phyloP scores from a whole-genome alignment of 805 yeast genomes.

The Starmerella apis region DNA sequence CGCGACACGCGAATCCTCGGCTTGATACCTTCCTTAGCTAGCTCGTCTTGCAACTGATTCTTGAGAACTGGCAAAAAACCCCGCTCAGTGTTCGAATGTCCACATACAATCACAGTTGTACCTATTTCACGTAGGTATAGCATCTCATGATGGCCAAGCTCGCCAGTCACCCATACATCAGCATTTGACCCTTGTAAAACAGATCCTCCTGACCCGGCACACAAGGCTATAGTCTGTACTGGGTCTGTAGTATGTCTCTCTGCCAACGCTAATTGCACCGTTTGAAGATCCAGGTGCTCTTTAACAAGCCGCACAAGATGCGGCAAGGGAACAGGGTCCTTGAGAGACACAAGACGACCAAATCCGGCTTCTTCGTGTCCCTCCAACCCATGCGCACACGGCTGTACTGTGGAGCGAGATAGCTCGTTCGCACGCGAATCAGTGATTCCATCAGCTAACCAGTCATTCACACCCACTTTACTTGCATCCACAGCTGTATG shows the following conservation, averaged over 20 bases:
- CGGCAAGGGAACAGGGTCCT: slow-evolving; percentile 36
- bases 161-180: slow-evolving; percentile 83
- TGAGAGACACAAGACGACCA: slow-evolving; percentile 59
- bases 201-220: slow-evolving; percentile 91
- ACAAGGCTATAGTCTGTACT: slow-evolving; percentile 59
- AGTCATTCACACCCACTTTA: slow-evolving; percentile 86
- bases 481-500: slow-evolving; percentile 96
- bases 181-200: slow-evolving; percentile 48
- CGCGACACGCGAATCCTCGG: slow-evolving; percentile 43
- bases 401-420: slow-evolving; percentile 34
- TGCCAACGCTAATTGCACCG: slow-evolving; percentile 52
- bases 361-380: slow-evolving; percentile 55
- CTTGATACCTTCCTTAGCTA: slow-evolving; percentile 22
- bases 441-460: slow-evolving; percentile 59
- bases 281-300: slow-evolving; percentile 39
- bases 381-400: slow-evolving; percentile 34
- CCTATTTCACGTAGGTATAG: slow-evolving; percentile 62
- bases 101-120: slow-evolving; percentile 60
- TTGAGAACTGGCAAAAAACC: slow-evolving; percentile 56
- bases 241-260: slow-evolving; percentile 25
- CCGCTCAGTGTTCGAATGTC: slow-evolving; percentile 88
- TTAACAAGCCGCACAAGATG: slow-evolving; percentile 47
- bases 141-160: slow-evolving; percentile 87
- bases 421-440: slow-evolving; percentile 26
- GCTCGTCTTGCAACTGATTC: slow-evolving; percentile 40